These are phyloP conservation scores for Nannizziopsis barbatae DNA, from an alignment of 2,329 filamentous ascomycete genomes.

Conservation along the genomic window DNA sequence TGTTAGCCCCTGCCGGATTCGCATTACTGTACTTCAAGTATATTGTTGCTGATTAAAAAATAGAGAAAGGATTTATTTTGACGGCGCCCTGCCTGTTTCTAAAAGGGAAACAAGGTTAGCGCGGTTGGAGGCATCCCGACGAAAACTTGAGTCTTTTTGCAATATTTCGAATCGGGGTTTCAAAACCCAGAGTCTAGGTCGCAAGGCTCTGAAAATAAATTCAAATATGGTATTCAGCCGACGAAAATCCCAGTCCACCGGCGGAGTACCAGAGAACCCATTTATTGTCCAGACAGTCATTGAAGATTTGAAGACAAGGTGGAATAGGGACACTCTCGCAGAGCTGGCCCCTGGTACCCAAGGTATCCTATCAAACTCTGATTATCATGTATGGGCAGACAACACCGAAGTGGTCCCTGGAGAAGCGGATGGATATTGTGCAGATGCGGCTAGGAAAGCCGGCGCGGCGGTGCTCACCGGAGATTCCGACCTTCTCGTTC, in stretches of 20 bases:
- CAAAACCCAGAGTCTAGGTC: slow-evolving; percentile 7
- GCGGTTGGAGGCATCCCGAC: slow-evolving; percentile 49
- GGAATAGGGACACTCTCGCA: slow-evolving; percentile 23
- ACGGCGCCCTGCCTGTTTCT: slow-evolving; percentile 60
- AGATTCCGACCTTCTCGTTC: slow-evolving; percentile 77
- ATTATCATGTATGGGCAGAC: slow-evolving; percentile 24
- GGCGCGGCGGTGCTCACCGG: slow-evolving; percentile 58
- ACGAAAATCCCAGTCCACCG: slow-evolving; percentile 20
- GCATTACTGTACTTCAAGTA: background rate
- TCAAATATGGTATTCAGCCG: slow-evolving; percentile 22
- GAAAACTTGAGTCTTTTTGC: slow-evolving; percentile 44
- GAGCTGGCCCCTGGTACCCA: slow-evolving; percentile 16
- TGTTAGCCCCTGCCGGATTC: slow-evolving; percentile 44
- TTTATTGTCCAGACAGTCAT: slow-evolving; percentile 71
- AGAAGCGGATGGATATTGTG: slow-evolving; percentile 77
- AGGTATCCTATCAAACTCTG: slow-evolving; percentile 24
- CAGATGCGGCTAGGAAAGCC: slow-evolving; percentile 46
- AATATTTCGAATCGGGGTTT: slow-evolving; percentile 26
- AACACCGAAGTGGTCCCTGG: slow-evolving; percentile 56
- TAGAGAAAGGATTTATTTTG: slow-evolving; percentile 68
- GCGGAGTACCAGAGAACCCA: slow-evolving; percentile 42
- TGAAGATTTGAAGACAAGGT: slow-evolving; percentile 51
- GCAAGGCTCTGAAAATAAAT: slow-evolving; percentile 11
- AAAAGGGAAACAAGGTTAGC: slow-evolving; percentile 54
- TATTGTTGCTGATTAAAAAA: slow-evolving; percentile 1